A percentile compares a stretch with the other conserved stretches of the same genome.
These are phyloP conservation scores for Tolypocladium amazonense DNA, from an alignment of 2,329 filamentous ascomycete species.

Conservation along the genomic window DNA sequence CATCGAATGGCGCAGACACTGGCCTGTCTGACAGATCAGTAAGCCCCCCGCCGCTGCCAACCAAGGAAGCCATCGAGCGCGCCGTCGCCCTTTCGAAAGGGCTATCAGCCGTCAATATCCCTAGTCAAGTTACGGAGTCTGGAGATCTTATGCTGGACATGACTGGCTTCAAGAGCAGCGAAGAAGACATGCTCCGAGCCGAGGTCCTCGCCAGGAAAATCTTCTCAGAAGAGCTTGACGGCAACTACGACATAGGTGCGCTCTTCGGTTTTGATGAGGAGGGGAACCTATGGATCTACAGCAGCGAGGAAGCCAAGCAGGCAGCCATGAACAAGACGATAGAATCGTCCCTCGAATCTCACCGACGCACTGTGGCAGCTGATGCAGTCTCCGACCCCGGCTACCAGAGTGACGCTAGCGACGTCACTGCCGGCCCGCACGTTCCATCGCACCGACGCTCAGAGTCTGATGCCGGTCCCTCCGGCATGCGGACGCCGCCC, in stretches of 20 bases:
- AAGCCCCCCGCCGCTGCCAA: slow-evolving; percentile 66
- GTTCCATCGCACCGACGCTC: slow-evolving; percentile 46
- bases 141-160: slow-evolving; percentile 97
- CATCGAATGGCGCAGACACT: slow-evolving; percentile 25
- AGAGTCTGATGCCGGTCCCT: slow-evolving; percentile 53
- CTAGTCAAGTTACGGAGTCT: slow-evolving; percentile 79
- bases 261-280: slow-evolving; percentile 92
- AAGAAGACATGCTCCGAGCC: slow-evolving; percentile 82
- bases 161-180: slow-evolving; percentile 90
- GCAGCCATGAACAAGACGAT: slow-evolving; percentile 62
- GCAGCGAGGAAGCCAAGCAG: slow-evolving; percentile 91
- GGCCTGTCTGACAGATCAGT: slow-evolving; percentile 47
- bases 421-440: slow-evolving; percentile 38
- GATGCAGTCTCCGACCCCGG: slow-evolving; percentile 88
- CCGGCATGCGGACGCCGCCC: slow-evolving; percentile 52
- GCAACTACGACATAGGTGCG: slow-evolving; percentile 91
- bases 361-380: slow-evolving; percentile 43
- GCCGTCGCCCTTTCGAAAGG: slow-evolving; percentile 80
- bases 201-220: slow-evolving; percentile 92
- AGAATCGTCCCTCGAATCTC: slow-evolving; percentile 35
- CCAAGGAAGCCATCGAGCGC: slow-evolving; percentile 68
- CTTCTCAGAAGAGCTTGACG: slow-evolving; percentile 83
- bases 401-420: slow-evolving; percentile 83
- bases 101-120: slow-evolving; percentile 82
- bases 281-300: slow-evolving; percentile 99